Percentiles rank a stretch among this genome's conserved stretches.
Conservation (phyloP, 192 early-diverging fungal species). For the Coemansia sp. region DNA sequence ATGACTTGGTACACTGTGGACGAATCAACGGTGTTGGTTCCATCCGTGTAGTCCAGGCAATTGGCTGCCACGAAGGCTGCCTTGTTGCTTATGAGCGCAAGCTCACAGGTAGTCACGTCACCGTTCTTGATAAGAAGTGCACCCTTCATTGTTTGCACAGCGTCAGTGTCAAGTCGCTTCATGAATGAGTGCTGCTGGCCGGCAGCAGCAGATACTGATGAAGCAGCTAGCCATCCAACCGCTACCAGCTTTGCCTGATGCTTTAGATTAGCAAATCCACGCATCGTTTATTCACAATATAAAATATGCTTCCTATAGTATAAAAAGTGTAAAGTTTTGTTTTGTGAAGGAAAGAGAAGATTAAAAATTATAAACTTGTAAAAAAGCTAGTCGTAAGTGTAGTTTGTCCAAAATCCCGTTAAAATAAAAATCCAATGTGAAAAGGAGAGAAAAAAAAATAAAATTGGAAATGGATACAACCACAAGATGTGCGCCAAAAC, state of each 20-base stretch:
- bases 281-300: background rate
- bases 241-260: background rate
- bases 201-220: conserved; percentile 33
- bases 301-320: background rate
- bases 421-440: conserved; percentile 8
- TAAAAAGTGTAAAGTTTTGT: background rate
- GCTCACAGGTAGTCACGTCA: conserved; percentile 34
- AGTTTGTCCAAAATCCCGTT: background rate
- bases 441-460: background rate
- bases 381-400: background rate
- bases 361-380: background rate
- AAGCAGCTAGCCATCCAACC: conserved; percentile 1
- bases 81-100: conserved; percentile 45
- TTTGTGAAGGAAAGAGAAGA: background rate
- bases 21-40: conserved; percentile 11
- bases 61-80: conserved; percentile 40
- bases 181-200: conserved; percentile 30
- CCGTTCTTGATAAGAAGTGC: conserved; percentile 33
- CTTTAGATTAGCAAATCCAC: background rate
- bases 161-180: conserved; percentile 29
- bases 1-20: conserved; percentile 31
- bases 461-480: background rate
- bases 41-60: conserved; percentile 24
- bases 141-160: conserved; percentile 21
- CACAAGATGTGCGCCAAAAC: background rate